Conservation (phyloP, 2,329 filamentous ascomycete genomes). For the Fusarium multiceps region DNA sequence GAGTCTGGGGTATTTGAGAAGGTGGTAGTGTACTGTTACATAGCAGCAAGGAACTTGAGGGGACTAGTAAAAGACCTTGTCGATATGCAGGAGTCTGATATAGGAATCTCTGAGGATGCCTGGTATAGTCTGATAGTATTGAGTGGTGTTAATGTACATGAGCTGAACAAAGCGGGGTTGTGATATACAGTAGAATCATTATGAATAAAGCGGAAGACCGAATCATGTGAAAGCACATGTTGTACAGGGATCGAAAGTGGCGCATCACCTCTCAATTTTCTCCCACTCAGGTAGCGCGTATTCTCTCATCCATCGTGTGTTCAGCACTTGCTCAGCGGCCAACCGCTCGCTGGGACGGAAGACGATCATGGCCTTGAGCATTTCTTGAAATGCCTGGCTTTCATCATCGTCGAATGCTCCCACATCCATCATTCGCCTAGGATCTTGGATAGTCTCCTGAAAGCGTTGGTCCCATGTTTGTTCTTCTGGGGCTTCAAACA, state of each 20-base stretch:
- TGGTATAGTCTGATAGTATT: background rate
- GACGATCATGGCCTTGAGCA: constrained; percentile 23
- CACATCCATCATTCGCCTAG: too few species aligned
- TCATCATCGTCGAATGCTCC: background rate
- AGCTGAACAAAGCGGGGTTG: background rate
- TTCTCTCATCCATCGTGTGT: constrained; percentile 3
- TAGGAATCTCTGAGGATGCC: background rate
- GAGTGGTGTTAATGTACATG: background rate
- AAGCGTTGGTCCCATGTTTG: constrained; percentile 2
- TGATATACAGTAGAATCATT: background rate
- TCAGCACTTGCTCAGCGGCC: constrained; percentile 9
- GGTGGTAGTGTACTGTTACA: background rate
- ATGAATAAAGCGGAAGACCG: too few species aligned
- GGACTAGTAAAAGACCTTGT: background rate
- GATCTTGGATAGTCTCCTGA: background rate
- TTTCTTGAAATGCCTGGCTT: background rate
- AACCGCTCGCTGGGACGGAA: constrained; percentile 7
- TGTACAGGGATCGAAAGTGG: background rate
- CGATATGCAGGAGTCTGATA: background rate
- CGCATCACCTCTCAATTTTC: too few species aligned
- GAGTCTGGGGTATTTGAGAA: background rate
- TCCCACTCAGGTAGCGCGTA: constrained; percentile 9
- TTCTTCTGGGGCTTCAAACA: too few species aligned
- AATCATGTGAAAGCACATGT: background rate
- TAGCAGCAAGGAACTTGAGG: background rate